Base-by-base conservation (phyloP, 192 early-diverging fungal genomes). In the Martensiomyces pterosporus region DNA sequence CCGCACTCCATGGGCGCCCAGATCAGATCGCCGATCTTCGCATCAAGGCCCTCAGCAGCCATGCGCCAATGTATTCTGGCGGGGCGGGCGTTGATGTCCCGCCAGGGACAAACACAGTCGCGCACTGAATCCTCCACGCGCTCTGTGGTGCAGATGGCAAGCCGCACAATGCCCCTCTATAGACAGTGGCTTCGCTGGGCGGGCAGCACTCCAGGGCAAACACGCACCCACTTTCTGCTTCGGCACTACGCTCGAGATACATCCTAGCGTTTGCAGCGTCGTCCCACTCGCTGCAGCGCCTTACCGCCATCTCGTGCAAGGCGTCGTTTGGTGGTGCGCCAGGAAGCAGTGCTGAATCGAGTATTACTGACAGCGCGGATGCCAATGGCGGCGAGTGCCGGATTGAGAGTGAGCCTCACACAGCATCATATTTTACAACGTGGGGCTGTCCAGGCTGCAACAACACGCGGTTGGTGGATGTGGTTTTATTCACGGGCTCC, bases 131-230 rank as follows among this genome's bases (percentile, higher is more conserved):
- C 34, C 46, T 46, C 39, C 39, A 36, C 39, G 68, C 19, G 9
- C 47, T 55, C 3, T 24, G 10, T 4, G 49, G 42, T 0, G 60
- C 41, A 43, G 35, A 47, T 3, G 52, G 47, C 9, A 60, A 59
- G 2, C 49, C 52, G 10, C 43, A 16, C 21, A 23, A 15, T 0
- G 57, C 52, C 13, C 60, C 72, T 3, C 39, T 29, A 21, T 40
- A 75, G 17, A 59, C 55, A 0, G 52, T 57, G 1, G 57, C 47
- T 21, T 75, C 72, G 27, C 57, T 60, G 1, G 1, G 9, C 1
- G 72, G 72, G 2, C 58, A 48, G 32, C 72, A 75, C 39, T 75
- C 68, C 1, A 75, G 54, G 13, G 36, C 39, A 16, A 57, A 22
- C n/a, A 41, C 32, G 15, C 23, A 16, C 19, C 19, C 22, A n/a